A percentile compares a stretch with the other conserved stretches of the same genome.
phyloP scores from a whole-genome alignment of 106 monocot species.

The Alisma plantagoaquatica region DNA sequence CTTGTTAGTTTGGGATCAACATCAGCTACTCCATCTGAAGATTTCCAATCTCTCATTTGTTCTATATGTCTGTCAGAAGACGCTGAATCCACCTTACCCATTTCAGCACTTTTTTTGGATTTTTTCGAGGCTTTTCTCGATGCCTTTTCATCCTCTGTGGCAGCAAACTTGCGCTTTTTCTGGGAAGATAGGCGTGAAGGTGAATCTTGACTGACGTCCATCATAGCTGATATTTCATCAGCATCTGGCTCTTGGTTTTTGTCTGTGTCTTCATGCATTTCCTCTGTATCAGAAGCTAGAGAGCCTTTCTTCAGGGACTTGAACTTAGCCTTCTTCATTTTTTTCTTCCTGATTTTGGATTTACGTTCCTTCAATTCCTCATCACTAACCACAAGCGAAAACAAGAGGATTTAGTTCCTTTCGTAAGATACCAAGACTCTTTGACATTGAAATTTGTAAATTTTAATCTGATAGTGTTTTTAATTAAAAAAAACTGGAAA shows the following conservation, averaged over 20 bases:
- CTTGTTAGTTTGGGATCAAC: slow-evolving; percentile 27
- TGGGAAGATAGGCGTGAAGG: slow-evolving; percentile 19
- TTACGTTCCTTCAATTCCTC: slow-evolving; percentile 25
- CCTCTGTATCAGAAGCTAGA: slow-evolving; percentile 45
- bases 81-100: slow-evolving; percentile 18
- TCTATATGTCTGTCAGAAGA: slow-evolving; percentile 25
- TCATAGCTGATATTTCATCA: slow-evolving; percentile 27
- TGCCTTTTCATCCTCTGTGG: slow-evolving; percentile 35
- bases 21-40: slow-evolving; percentile 23
- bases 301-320: slow-evolving; percentile 83
- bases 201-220: slow-evolving; percentile 22
- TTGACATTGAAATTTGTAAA: too few relatives aligned
- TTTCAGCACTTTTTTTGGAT: slow-evolving; percentile 34
- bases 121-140: slow-evolving; percentile 49
- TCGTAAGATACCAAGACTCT: too few relatives aligned
- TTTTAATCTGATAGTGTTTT: too few relatives aligned
- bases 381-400: slow-evolving; percentile 21
- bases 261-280: slow-evolving; percentile 28
- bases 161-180: slow-evolving; percentile 50
- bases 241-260: slow-evolving; percentile 22
- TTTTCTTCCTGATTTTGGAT: slow-evolving; percentile 62
- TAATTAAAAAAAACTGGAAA: too few relatives aligned
- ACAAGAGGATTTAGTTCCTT: background rate
- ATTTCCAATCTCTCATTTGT: slow-evolving; percentile 29
- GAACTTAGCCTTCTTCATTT: slow-evolving; percentile 68